Conservation (phyloP, 805 yeast species). For the Huiozyma naganishii region DNA sequence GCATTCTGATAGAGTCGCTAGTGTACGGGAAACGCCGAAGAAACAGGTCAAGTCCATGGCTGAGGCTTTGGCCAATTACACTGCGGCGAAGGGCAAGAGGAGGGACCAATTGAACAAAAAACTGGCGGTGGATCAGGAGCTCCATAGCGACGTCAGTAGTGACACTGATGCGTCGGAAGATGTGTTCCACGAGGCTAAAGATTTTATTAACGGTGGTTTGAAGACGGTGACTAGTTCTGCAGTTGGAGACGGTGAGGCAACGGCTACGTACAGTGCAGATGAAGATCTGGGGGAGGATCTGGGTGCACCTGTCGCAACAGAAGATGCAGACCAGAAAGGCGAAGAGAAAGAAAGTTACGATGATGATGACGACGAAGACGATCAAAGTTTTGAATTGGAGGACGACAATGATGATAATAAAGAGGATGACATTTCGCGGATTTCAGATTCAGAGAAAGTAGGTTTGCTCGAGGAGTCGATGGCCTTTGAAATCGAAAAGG, state of each 20-base stretch:
- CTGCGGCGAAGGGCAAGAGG: constrained; percentile 3
- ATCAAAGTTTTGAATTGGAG: constrained; percentile 17
- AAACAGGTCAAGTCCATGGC: constrained; percentile 41
- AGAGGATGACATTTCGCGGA: constrained; percentile 16
- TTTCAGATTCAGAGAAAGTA: constrained; percentile 25
- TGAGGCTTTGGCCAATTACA: constrained; percentile 34
- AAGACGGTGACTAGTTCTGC: neutral
- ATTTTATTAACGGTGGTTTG: constrained; percentile 3
- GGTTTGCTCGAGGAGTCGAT: constrained; percentile 13
- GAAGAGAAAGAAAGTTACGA: constrained; percentile 6
- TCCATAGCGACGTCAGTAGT: neutral
- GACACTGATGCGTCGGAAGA: constrained; percentile 6
- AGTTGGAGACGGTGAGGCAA: neutral
- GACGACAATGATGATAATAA: neutral
- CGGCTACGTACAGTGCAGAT: neutral
- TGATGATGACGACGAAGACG: constrained; percentile 24
- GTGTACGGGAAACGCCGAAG: neutral
- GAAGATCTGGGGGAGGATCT: too few relatives aligned
- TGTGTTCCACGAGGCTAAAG: constrained; percentile 14
- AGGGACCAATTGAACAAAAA: neutral
- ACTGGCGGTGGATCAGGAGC: neutral
- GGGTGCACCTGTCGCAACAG: neutral
- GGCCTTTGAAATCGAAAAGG: constrained; percentile 13
- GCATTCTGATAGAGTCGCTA: neutral
- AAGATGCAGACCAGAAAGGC: neutral